phyloP scores from a whole-genome alignment of 306 rosid genomes.

The Comarum palustre region DNA sequence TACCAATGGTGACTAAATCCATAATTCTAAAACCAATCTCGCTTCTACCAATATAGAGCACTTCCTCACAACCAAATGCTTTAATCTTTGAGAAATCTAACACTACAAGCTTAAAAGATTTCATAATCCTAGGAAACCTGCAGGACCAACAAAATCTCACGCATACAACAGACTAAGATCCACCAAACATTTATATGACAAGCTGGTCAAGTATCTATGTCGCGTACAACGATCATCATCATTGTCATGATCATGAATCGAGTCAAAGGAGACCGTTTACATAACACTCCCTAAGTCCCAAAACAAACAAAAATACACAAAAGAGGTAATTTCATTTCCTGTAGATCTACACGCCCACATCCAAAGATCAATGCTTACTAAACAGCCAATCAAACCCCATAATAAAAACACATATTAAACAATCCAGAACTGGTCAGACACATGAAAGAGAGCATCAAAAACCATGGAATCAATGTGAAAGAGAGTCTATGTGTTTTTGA shows the following conservation, averaged over 20 bases:
- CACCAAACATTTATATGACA: background rate
- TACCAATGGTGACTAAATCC: background rate
- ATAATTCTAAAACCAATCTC: background rate
- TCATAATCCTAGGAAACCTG: background rate
- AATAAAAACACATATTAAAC: background rate
- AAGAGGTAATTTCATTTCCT: background rate
- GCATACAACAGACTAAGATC: background rate
- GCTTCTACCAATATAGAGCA: constrained; percentile 1
- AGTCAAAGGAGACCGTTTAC: background rate
- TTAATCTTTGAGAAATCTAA: background rate
- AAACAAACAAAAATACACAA: background rate
- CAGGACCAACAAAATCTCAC: background rate
- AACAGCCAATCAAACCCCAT: constrained; percentile 9
- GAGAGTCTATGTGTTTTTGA: background rate
- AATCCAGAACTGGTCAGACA: constrained; percentile 2
- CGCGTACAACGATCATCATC: background rate
- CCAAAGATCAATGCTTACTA: constrained; percentile 5
- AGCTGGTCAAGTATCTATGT: background rate
- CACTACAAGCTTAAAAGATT: background rate
- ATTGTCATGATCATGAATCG: constrained; percentile 2
- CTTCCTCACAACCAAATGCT: background rate
- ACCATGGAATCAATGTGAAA: constrained; percentile 3
- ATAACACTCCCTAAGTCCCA: background rate
- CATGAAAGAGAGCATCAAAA: background rate
- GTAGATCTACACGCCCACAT: constrained; percentile 20